phyloP scores from a whole-genome alignment of 139 green algal species.

The Microglena sp. region DNA sequence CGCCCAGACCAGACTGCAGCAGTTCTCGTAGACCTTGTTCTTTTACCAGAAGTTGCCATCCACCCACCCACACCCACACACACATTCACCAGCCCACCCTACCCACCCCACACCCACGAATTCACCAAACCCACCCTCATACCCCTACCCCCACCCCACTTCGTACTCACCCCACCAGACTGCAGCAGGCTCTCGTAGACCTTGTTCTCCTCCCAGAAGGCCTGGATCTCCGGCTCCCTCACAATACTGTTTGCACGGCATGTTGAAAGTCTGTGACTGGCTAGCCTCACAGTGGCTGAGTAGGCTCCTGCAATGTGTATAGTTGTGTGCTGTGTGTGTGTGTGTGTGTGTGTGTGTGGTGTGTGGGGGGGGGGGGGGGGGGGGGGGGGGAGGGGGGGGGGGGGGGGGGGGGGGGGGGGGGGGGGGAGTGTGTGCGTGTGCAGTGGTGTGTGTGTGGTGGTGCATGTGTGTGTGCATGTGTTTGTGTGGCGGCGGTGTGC shows the following conservation, averaged over 20 bases:
- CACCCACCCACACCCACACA: too few species aligned
- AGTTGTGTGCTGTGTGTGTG: conserved; percentile 1
- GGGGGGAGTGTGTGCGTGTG: too few species aligned
- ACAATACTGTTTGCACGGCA: conserved; percentile 86
- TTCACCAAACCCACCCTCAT: too few species aligned
- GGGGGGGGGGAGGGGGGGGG: too few species aligned
- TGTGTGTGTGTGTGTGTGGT: too few species aligned
- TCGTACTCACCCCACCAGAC: background rate
- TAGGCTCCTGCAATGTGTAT: too few species aligned
- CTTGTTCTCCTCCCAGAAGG: conserved; percentile 69
- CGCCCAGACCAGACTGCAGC: conserved; percentile 30
- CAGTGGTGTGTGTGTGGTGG: background rate
- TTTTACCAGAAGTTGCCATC: conserved; percentile 11
- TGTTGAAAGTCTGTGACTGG: conserved; percentile 78
- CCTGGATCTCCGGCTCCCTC: conserved; percentile 90
- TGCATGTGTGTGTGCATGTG: background rate
- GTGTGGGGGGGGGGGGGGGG: too few species aligned
- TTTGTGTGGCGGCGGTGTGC: background rate
- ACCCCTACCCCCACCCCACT: too few species aligned
- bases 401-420: too few species aligned
- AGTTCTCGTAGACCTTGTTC: conserved; percentile 1
- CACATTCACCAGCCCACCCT: background rate
- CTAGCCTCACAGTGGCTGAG: background rate
- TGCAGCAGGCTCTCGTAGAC: conserved; percentile 64
- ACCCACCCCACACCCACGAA: background rate